Percentiles rank a stretch among this genome's conserved stretches.
These are phyloP conservation scores for Plasmodium relictum DNA, from an alignment of 169 alveolate genomes.

Conservation along the genomic window DNA sequence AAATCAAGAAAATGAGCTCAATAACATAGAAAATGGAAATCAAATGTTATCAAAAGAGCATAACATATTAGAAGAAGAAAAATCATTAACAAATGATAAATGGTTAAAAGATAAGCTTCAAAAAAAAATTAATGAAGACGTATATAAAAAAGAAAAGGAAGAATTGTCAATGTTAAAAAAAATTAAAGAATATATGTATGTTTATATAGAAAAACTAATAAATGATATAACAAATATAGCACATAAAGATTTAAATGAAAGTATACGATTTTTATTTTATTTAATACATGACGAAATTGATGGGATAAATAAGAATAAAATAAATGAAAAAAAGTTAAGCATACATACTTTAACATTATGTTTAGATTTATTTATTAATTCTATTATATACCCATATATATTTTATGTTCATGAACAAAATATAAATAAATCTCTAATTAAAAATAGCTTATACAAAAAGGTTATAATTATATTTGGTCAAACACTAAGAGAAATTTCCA, in stretches of 20 bases:
- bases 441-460: constrained; percentile 27
- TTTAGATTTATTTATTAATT: constrained; percentile 54
- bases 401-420: constrained; percentile 64
- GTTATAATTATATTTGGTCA: constrained; percentile 50
- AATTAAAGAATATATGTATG: constrained; percentile 57
- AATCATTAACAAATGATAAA: neutral
- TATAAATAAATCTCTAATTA: neutral
- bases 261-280: constrained; percentile 62
- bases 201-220: constrained; percentile 58
- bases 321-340: constrained; percentile 46
- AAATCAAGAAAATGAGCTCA: neutral
- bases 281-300: constrained; percentile 72
- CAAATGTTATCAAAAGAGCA: neutral
- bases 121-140: neutral
- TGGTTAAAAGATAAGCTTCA: neutral
- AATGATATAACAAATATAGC: constrained; percentile 60
- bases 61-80: neutral
- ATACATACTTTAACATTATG: constrained; percentile 66
- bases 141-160: constrained; percentile 31
- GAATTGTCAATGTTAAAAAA: constrained; percentile 37
- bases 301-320: constrained; percentile 28
- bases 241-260: constrained; percentile 60
- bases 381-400: constrained; percentile 59
- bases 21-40: neutral
- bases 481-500: constrained; percentile 59